These are phyloP conservation scores for Coemansia sp. DNA, from an alignment of 192 early-diverging fungal species.

Conservation along the genomic window DNA sequence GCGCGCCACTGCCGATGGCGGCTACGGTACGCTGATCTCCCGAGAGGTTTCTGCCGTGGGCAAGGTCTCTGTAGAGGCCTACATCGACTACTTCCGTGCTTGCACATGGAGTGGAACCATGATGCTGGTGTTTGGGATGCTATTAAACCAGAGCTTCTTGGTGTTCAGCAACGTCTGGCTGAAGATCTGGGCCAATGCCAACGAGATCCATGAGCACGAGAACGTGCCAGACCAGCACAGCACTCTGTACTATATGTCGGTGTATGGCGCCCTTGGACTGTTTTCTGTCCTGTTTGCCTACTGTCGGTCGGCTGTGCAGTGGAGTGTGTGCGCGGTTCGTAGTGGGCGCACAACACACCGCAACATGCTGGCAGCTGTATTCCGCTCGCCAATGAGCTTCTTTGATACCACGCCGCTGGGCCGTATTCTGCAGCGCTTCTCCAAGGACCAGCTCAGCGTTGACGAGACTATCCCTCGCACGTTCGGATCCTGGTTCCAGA, in stretches of 20 bases:
- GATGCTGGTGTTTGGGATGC: constrained; percentile 59
- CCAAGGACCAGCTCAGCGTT: constrained; percentile 78
- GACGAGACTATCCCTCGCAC: constrained; percentile 70
- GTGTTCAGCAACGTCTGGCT: constrained; percentile 65
- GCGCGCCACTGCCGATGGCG: neutral
- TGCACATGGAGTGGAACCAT: constrained; percentile 59
- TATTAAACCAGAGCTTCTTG: constrained; percentile 55
- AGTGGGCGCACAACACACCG: constrained; percentile 73
- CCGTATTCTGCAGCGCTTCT: constrained; percentile 85
- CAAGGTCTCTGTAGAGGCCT: constrained; percentile 70
- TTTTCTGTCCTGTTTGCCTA: constrained; percentile 62
- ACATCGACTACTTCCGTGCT: constrained; percentile 73
- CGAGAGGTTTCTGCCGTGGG: constrained; percentile 81
- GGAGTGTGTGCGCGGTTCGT: constrained; percentile 80
- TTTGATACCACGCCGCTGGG: constrained; percentile 78
- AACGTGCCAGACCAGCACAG: constrained; percentile 7
- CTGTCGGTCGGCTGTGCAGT: constrained; percentile 70
- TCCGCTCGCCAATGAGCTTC: constrained; percentile 63
- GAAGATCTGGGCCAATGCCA: constrained; percentile 65
- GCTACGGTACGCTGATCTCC: constrained; percentile 55
- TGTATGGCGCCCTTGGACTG: constrained; percentile 77
- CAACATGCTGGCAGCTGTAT: constrained; percentile 74
- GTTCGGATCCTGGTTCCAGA: constrained; percentile 57
- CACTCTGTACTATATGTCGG: constrained; percentile 63
- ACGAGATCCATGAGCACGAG: constrained; percentile 44